Conservation (phyloP, 164 flowering plant species). For the Taxillus chinensis region DNA sequence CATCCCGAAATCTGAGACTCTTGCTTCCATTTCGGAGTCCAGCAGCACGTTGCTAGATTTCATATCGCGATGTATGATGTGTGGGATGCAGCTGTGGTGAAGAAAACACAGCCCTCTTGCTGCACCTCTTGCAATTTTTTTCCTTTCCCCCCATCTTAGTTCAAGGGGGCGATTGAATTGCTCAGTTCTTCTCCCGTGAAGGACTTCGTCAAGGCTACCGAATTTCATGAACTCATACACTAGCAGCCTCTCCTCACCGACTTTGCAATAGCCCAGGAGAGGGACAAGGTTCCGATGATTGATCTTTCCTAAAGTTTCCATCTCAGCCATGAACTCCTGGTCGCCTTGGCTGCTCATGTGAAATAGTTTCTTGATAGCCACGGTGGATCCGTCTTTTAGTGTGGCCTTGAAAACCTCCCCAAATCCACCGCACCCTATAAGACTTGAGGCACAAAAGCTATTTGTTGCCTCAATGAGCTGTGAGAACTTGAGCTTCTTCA, state of each 20-base stretch:
- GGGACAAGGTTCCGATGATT: conserved; percentile 63
- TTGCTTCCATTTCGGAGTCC: conserved; percentile 8
- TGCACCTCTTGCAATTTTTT: conserved; percentile 7
- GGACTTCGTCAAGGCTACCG: conserved; percentile 69
- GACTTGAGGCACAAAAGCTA: conserved; percentile 61
- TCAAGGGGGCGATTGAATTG: conserved; percentile 16
- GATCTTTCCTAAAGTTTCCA: conserved; percentile 73
- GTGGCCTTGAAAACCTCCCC: conserved; percentile 71
- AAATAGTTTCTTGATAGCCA: conserved; percentile 63
- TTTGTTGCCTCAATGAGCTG: conserved; percentile 66
- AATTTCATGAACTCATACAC: conserved; percentile 67
- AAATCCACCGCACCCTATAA: conserved; percentile 63
- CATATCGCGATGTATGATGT: conserved; percentile 12
- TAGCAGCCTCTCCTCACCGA: conserved; percentile 63
- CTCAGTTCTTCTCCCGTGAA: conserved; percentile 31
- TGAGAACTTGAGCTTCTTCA: conserved; percentile 56
- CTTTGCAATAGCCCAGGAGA: conserved; percentile 60
- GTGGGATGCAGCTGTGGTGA: conserved; percentile 13
- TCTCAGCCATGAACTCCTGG: conserved; percentile 72
- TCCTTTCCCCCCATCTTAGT: conserved; percentile 5
- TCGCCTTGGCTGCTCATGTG: conserved; percentile 58
- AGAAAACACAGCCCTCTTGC: conserved; percentile 10
- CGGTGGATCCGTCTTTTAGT: conserved; percentile 58
- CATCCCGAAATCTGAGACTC: conserved; percentile 14
- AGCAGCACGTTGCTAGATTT: conserved; percentile 9